Base-by-base conservation (phyloP, 2,329 filamentous ascomycete genomes). In the Fusarium stilboides region DNA sequence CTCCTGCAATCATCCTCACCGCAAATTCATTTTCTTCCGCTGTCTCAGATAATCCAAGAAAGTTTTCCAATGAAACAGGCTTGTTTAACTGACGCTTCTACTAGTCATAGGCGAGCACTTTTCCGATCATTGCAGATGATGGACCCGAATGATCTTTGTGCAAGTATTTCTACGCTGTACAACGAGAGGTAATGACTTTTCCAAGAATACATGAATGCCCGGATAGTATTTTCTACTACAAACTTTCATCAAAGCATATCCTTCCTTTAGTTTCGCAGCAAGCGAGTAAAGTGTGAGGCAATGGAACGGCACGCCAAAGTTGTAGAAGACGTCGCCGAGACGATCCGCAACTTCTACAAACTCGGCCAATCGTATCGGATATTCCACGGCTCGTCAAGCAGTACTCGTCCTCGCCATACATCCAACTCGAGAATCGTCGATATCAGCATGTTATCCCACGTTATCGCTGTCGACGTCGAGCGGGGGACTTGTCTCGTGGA, bases 301-400 rank as follows among this genome's bases (percentile, higher is more conserved):
- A 84, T 86, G 84, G 84, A 86, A 39, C 79, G 79, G 31, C 85
- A 87, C 75, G 74, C 71, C n/a, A 74, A 80, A 40, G 76, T 81
- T 13, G 81, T 86, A 26, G 71, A 80, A 43, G 74, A 80, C 7
- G 81, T 87, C 46, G 78, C 85, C 6, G 56, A 77, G 5, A 76
- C 80, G 1, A 82, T 86, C 37, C 80, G 81, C 44, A 65, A 76
- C 57, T 82, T 83, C 72, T 85, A 82, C 72, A 78, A 81, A 52
- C 76, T 79, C 10, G 76, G 76, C 22, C 77, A 82, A 73, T 87
- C 90, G 8, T 94, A 91, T 79, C 87, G 91, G 43, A 91, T 93
- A 77, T 89, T 85, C 73, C 91, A 93, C 80, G 91, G 91, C 67
- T 89, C 88, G 14, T 93, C 91, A 47, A 93, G 93, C 80, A 91